Conservation (phyloP, 2,329 filamentous ascomycete species). For the Calonectria multiphialidica region DNA sequence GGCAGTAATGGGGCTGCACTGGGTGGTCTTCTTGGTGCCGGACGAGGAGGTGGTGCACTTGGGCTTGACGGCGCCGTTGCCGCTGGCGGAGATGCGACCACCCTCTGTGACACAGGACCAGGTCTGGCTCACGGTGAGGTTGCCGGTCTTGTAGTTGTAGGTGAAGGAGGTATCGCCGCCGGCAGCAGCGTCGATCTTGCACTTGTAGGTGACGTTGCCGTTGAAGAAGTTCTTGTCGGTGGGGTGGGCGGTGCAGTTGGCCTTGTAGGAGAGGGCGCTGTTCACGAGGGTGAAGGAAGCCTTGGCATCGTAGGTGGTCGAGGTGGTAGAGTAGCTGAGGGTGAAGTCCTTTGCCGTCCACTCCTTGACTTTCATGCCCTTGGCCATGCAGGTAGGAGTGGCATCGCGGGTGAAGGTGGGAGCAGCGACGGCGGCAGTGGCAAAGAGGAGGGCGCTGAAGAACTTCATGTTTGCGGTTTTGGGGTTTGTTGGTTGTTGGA, state of each 20-base stretch:
- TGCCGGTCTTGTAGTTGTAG: constrained; percentile 53
- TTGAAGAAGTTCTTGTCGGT: constrained; percentile 62
- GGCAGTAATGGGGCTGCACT: constrained; percentile 40
- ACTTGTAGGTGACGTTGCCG: constrained; percentile 58
- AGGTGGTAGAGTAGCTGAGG: constrained; percentile 62
- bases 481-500: background rate
- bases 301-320: constrained; percentile 59
- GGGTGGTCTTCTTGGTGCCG: constrained; percentile 36
- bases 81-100: constrained; percentile 46
- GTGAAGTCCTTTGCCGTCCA: constrained; percentile 60
- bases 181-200: constrained; percentile 46
- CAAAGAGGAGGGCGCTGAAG: constrained; percentile 43
- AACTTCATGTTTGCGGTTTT: constrained; percentile 40
- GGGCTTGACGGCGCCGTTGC: constrained; percentile 38
- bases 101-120: constrained; percentile 61
- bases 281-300: constrained; percentile 63
- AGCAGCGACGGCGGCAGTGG: constrained; percentile 42
- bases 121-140: constrained; percentile 59
- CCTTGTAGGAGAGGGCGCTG: constrained; percentile 54
- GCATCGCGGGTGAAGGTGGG: constrained; percentile 35
- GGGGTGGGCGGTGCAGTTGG: constrained; percentile 56
- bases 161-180: constrained; percentile 53
- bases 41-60: constrained; percentile 18
- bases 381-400: constrained; percentile 38
- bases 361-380: constrained; percentile 34